These are phyloP conservation scores for Phytopythium sindhum DNA, from an alignment of 352 stramenopile genomes.

Conservation along the genomic window DNA sequence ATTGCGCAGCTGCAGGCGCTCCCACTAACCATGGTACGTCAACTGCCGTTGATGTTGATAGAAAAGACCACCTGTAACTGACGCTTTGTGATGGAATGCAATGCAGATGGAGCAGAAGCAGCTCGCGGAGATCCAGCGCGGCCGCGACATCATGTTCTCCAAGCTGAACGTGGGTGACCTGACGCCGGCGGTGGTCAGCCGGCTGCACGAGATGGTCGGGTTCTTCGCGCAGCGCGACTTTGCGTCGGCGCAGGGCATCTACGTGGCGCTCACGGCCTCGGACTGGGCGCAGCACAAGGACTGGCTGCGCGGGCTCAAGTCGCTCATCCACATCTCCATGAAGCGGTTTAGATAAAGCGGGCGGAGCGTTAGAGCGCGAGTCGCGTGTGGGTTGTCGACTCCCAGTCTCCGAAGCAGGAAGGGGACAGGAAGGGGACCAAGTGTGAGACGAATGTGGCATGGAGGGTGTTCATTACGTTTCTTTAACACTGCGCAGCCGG, in stretches of 20 bases:
- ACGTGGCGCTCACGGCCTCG: slow-evolving; percentile 90
- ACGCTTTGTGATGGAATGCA: slow-evolving; percentile 9
- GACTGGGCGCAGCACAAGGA: slow-evolving; percentile 97
- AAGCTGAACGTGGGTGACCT: slow-evolving; percentile 84
- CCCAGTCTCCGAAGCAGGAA: neutral
- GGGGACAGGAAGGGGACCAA: neutral
- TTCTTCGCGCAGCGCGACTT: slow-evolving; percentile 82
- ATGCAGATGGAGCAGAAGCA: slow-evolving; percentile 86
- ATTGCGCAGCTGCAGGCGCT: slow-evolving; percentile 67
- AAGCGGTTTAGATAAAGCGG: slow-evolving; percentile 84
- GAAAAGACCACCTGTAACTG: neutral
- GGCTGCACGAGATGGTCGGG: slow-evolving; percentile 77
- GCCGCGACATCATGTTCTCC: slow-evolving; percentile 84
- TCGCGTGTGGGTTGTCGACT: neutral
- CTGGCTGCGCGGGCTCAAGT: slow-evolving; percentile 97
- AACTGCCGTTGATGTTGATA: neutral
- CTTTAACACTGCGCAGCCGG: slow-evolving; percentile 1
- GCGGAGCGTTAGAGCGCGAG: slow-evolving; percentile 3
- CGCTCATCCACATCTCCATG: slow-evolving; percentile 93
- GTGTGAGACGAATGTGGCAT: neutral
- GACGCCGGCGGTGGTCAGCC: slow-evolving; percentile 60
- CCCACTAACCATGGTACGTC: slow-evolving; percentile 79
- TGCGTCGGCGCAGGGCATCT: slow-evolving; percentile 71
- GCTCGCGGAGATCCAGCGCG: slow-evolving; percentile 80
- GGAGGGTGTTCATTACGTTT: neutral